Evolutionary conservation across 352 stramenopile genomes (phyloP).

Genomic region (Phytophthora crassamura): DNA sequence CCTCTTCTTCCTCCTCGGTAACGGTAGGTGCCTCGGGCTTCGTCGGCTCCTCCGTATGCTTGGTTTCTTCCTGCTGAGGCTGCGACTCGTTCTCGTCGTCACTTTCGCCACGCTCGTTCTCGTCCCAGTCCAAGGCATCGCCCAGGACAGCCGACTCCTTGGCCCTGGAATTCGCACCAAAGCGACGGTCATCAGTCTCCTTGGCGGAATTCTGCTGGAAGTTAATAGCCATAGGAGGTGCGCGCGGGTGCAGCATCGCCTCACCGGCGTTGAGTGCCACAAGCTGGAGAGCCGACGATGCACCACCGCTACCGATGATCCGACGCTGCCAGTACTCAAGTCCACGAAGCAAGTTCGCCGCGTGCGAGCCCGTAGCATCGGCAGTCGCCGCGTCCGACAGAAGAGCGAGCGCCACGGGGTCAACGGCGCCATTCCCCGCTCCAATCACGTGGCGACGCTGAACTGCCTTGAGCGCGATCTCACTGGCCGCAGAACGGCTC

Average conservation of each 20-base stretch:
- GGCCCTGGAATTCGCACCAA: constrained; percentile 1
- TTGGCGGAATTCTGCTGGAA: constrained; percentile 39
- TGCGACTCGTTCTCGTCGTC: constrained; percentile 34
- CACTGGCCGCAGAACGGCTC: constrained; percentile 48
- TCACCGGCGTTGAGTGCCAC: constrained; percentile 71
- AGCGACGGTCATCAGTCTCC: constrained; percentile 23
- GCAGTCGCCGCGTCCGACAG: constrained; percentile 62
- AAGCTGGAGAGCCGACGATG: constrained; percentile 48
- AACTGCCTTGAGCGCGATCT: constrained; percentile 52
- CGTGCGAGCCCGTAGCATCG: constrained; percentile 62
- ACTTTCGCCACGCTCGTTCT: constrained; percentile 39
- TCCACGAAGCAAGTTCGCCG: constrained; percentile 56
- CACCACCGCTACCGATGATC: constrained; percentile 20
- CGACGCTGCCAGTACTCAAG: constrained; percentile 65
- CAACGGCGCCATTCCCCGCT: constrained; percentile 33
- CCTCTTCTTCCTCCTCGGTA: constrained; percentile 38
- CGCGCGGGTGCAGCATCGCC: constrained; percentile 74
- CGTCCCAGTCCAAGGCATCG: constrained; percentile 46
- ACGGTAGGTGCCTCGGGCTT: constrained; percentile 16
- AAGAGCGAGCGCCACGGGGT: constrained; percentile 59
- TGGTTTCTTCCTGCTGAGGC: constrained; percentile 8
- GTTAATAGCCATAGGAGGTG: constrained; percentile 68
- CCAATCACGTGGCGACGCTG: constrained; percentile 30
- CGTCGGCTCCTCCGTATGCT: background rate
- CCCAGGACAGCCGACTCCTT: constrained; percentile 23